Evolutionary conservation across 2,329 filamentous ascomycete genomes (phyloP), one percentile per base, ranked within the genome.

Genomic region (Endothia cerciana): DNA sequence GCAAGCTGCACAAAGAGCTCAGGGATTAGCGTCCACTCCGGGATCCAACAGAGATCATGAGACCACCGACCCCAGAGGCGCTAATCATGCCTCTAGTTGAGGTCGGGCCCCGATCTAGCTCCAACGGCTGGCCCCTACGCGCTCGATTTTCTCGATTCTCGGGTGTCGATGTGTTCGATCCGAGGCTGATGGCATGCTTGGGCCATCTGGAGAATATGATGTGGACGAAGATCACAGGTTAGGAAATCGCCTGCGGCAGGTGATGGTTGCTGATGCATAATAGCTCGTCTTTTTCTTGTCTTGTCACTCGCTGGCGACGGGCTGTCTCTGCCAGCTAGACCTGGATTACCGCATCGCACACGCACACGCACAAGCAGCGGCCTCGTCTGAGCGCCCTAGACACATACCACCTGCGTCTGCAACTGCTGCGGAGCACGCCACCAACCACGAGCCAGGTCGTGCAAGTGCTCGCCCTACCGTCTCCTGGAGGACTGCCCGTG

Each of bases 21-120:
- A 68, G 60, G 66, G 66, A 68, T 68, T 49, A 66, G 66, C 66
- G 61, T 63, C 57, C 60, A 56, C 11, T 47, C 38, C 51, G 30
- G 61, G 49, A 56, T 43, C 49, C 51, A 66, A 68, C 60, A 47
- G n/a, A 62, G 56, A 60, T 66, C 66, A 60, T 63, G 65, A 65
- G 66, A 68, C 66, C 62, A 57, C 61, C 49, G 51, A 56, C 49
- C 60, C 40, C 40, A 59, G 57, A 49, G 56, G 49, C 64, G 66
- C 64, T 68, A 66, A 53, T 41, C 63, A 62, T 65, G 64, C 56
- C 66, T 65, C 61, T 65, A 68, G 63, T 63, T 63, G 63, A 65
- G 60, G 55, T 60, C 60, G 66, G 63, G 57, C 60, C 61, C n/a
- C 57, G 59, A 63, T 68, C 66, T 60, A 63, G 66, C 63, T 65